Evolutionary conservation across 108 stramenopile genomes (phyloP), one percentile per base, ranked within the genome.

Genomic region (Nitzschia sp.): DNA sequence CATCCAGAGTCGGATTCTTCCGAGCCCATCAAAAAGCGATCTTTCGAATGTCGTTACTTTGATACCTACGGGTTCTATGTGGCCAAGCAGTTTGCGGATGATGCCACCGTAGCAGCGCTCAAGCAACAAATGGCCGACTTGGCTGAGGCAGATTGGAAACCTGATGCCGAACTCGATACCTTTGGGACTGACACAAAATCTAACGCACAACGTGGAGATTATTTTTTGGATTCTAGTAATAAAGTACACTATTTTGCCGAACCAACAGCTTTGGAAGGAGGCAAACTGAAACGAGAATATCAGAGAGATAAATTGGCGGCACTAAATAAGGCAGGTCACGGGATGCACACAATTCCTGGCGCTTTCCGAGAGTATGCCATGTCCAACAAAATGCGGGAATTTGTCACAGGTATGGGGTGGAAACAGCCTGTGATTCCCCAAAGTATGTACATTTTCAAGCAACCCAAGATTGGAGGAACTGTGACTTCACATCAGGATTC

Each of bases 371-470:
- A 72, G 5, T 97, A 95, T 61, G 63, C 86, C 0, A 42, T 57
- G 26, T 89, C 87, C 3, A 10, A 43, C 0, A 86, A 91, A 69
- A 65, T 95, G 2, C 10, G 53, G n/a, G 11, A 72, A 9, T 70
- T 97, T 17, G 77, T 85, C 0, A 41, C 56, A 1, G 90, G 83
- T 20, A 68, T 97, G 67, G 93, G 94, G 34, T 94, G 88, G 83
- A 65, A 69, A 12, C 85, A 93, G 70, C 94, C 96, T 0, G 80
- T 91, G 2, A 80, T 97, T 0, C 94, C 96, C 1, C 96, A 97
- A 72, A 72, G 69, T 50, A 97, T 97, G 96, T 97, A 97, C 72
- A 97, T 97, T 59, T 93, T 95, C 81, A 97, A 97, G 72, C 87
- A 93, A 61, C 80, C 89, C 2, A 37, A 63, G 10, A 81, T 86